Conservation (phyloP, 805 yeast genomes). For the Suhomyces kilbournensis region DNA sequence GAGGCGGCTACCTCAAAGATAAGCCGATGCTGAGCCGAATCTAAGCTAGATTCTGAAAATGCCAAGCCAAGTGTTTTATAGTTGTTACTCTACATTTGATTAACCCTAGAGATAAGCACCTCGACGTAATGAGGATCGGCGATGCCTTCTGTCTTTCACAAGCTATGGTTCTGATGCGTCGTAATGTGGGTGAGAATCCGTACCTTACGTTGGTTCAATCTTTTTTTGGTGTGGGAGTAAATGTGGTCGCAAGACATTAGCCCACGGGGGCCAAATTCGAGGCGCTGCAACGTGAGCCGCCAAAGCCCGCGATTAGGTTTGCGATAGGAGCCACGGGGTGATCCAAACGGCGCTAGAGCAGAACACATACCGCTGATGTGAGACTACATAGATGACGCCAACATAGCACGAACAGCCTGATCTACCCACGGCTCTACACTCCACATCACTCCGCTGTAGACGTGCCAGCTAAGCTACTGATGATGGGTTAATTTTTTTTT, state of each 20-base stretch:
- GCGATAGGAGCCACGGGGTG: background rate
- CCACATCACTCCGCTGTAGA: background rate
- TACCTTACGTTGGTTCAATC: no score
- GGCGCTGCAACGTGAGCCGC: background rate
- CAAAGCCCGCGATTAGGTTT: background rate
- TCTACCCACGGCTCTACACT: background rate
- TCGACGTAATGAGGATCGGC: no score
- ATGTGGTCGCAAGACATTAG: background rate
- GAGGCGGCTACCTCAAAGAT: background rate
- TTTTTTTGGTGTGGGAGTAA: background rate
- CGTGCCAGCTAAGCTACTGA: background rate
- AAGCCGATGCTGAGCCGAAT: no score
- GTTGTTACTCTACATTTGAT: no score
- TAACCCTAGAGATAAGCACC: no score
- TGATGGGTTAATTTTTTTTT: no score
- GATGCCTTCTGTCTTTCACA: no score
- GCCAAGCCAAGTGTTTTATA: background rate
- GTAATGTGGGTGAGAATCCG: no score
- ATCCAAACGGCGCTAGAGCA: background rate
- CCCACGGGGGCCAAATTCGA: background rate
- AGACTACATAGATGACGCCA: no score
- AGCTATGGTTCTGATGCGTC: no score
- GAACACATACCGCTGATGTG: no score
- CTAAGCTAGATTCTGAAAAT: background rate
- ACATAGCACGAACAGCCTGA: no score